Evolutionary conservation across 306 rosid genomes (phyloP).

Genomic region (Vigna mungo): DNA sequence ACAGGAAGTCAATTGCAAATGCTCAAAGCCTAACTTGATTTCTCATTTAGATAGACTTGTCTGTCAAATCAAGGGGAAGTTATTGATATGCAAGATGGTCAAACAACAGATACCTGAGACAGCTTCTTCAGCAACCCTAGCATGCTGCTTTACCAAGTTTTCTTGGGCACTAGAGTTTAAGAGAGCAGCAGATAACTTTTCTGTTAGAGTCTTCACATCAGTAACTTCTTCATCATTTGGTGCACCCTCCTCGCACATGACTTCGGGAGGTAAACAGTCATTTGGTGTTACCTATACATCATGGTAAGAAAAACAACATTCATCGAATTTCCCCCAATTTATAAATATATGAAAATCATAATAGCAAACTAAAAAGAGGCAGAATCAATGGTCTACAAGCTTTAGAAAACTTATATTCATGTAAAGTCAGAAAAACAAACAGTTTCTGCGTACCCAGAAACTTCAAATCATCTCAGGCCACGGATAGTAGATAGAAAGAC

Average conservation of each 20-base stretch:
- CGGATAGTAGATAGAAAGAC: background rate
- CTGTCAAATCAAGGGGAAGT: background rate
- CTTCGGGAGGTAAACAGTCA: conserved; percentile 51
- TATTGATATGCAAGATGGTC: background rate
- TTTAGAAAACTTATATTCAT: background rate
- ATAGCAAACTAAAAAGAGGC: conserved; percentile 18
- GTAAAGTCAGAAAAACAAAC: conserved; percentile 12
- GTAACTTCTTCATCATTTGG: conserved; percentile 45
- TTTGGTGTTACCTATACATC: conserved; percentile 54
- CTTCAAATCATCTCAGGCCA: conserved; percentile 4
- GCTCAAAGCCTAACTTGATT: conserved; percentile 2
- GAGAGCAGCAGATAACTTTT: conserved; percentile 67
- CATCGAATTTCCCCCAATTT: conserved; percentile 23
- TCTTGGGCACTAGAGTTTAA: conserved; percentile 63
- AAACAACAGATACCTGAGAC: conserved; percentile 65
- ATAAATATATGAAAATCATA: conserved; percentile 28
- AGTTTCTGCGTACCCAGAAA: conserved; percentile 16
- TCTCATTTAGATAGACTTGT: conserved; percentile 10
- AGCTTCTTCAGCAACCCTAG: conserved; percentile 87
- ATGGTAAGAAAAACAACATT: conserved; percentile 36
- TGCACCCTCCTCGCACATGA: conserved; percentile 61
- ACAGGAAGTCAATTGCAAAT: conserved; percentile 8
- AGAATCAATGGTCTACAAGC: background rate
- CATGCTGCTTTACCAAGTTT: conserved; percentile 73
- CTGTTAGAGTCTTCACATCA: conserved; percentile 55